Conservation (phyloP, 306 rosid species). For the Trifolium fragiferum region DNA sequence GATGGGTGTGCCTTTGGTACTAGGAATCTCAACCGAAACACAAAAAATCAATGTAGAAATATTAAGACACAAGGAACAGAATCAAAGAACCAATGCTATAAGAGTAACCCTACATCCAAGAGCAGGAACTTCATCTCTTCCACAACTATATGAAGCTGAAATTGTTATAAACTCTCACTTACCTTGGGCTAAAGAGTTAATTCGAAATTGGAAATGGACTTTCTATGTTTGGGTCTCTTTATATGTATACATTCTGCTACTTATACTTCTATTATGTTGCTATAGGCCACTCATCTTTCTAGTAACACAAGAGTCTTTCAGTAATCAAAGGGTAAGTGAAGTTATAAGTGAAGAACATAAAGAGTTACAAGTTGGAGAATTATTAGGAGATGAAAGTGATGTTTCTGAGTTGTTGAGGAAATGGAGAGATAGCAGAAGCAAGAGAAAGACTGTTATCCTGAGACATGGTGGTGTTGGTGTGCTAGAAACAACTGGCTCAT, state of each 20-base stretch:
- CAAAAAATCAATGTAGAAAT: conserved; percentile 58
- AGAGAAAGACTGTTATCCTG: conserved; percentile 56
- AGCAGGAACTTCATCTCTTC: conserved; percentile 67
- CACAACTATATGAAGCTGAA: conserved; percentile 73
- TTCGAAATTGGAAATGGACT: conserved; percentile 83
- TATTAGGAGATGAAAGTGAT: conserved; percentile 48
- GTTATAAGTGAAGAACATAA: conserved; percentile 20
- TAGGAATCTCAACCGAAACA: conserved; percentile 69
- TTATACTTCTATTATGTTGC: conserved; percentile 48
- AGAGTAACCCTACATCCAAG: conserved; percentile 66
- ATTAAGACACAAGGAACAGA: conserved; percentile 66
- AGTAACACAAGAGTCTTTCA: conserved; percentile 6
- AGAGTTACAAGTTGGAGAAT: conserved; percentile 34
- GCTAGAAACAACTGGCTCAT: conserved; percentile 58
- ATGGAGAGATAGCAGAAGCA: conserved; percentile 63
- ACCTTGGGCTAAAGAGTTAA: conserved; percentile 67
- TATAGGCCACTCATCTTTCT: conserved; percentile 54
- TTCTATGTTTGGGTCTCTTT: conserved; percentile 75
- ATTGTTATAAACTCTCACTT: conserved; percentile 59
- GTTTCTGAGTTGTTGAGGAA: conserved; percentile 62
- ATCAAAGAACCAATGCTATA: conserved; percentile 59
- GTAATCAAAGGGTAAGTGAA: conserved; percentile 36
- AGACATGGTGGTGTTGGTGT: conserved; percentile 24
- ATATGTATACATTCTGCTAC: conserved; percentile 52
- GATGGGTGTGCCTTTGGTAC: conserved; percentile 65